Evolutionary conservation across 2,329 filamentous ascomycete species (phyloP).

Genomic region (Aspergillus glaucus): DNA sequence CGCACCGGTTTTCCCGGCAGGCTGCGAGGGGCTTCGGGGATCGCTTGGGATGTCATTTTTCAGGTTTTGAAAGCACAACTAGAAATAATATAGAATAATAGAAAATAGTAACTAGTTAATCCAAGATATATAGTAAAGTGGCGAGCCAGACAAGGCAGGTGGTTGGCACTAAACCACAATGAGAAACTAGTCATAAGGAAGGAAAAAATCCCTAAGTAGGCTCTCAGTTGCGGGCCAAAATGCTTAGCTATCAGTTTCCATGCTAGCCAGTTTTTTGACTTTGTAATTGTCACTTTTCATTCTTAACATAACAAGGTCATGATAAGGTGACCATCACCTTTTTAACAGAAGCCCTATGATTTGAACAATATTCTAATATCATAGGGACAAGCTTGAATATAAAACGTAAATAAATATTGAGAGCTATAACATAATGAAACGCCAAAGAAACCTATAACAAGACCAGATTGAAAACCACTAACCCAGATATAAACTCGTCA

Average conservation of each 20-base stretch:
- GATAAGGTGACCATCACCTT: neutral
- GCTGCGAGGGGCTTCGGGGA: too few species aligned
- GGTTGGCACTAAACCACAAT: conserved; percentile 32
- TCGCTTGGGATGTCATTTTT: too few species aligned
- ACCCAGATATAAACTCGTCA: neutral
- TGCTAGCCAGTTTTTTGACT: neutral
- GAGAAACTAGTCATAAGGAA: neutral
- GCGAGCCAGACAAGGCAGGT: neutral
- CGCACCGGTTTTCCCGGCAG: too few species aligned
- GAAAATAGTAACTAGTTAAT: too few species aligned
- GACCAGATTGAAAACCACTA: neutral
- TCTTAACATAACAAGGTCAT: neutral
- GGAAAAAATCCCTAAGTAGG: neutral
- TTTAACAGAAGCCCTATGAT: neutral
- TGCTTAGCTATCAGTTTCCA: neutral
- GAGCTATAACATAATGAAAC: neutral
- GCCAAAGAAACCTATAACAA: neutral
- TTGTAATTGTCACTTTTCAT: neutral
- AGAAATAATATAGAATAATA: too few species aligned
- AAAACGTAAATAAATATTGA: neutral
- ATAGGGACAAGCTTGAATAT: neutral
- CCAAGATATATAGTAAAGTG: neutral
- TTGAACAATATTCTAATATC: neutral
- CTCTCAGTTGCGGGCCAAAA: neutral
- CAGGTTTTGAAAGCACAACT: too few species aligned